Conservation (phyloP, 495 filamentous ascomycete species). For the Aspergillus conjunctus region DNA sequence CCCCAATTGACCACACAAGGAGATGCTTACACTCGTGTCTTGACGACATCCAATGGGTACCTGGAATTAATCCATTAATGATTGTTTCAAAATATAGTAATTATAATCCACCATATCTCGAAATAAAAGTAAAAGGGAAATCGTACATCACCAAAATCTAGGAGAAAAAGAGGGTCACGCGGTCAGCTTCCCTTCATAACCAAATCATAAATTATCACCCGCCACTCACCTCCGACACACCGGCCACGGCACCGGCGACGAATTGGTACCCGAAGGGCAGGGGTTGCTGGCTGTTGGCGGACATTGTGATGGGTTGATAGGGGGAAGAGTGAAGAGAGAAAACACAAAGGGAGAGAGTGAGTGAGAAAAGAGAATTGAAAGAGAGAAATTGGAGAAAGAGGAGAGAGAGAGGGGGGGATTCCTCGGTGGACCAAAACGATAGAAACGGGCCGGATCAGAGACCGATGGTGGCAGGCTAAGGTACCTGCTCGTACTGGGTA, state of each 20-base stretch:
- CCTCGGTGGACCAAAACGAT: neutral
- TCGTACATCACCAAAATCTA: slow-evolving; percentile 86
- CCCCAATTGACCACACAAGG: neutral
- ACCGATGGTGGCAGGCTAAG: too few relatives aligned
- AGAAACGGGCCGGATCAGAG: slow-evolving; percentile 16
- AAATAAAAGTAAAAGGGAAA: neutral
- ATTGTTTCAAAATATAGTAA: neutral
- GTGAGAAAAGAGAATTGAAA: slow-evolving; percentile 17
- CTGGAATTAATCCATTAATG: slow-evolving; percentile 31
- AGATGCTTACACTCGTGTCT: slow-evolving; percentile 84
- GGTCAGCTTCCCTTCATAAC: slow-evolving; percentile 13
- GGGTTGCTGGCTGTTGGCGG: slow-evolving; percentile 60
- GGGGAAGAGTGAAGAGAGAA: slow-evolving; percentile 1
- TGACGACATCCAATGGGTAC: slow-evolving; percentile 98
- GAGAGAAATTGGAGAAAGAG: slow-evolving; percentile 7
- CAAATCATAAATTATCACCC: neutral
- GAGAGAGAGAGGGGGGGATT: slow-evolving; percentile 12
- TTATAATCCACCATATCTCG: neutral
- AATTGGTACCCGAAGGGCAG: slow-evolving; percentile 87
- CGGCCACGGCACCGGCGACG: slow-evolving; percentile 83
- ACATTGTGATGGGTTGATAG: slow-evolving; percentile 52
- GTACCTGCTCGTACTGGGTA: too few relatives aligned
- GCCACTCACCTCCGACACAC: slow-evolving; percentile 80
- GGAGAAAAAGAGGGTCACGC: slow-evolving; percentile 32
- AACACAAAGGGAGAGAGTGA: slow-evolving; percentile 20